phyloP scores from a whole-genome alignment of 2,329 filamentous ascomycete species.

The Aureobasidium sp. region DNA sequence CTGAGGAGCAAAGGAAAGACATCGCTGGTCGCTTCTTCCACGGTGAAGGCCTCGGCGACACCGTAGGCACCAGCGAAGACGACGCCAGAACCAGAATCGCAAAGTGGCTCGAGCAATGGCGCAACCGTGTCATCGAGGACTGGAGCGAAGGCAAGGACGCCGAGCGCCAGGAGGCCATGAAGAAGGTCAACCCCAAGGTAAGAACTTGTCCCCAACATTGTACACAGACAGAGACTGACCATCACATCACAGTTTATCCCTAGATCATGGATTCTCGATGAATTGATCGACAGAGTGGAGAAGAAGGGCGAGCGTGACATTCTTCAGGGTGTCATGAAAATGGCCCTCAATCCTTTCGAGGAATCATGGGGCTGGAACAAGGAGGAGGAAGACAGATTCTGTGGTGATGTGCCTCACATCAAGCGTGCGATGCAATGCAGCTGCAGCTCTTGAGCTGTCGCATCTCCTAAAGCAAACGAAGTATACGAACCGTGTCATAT shows the following conservation, averaged over 20 bases:
- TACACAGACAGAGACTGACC: neutral
- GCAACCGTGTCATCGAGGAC: constrained; percentile 60
- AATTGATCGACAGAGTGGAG: constrained; percentile 83
- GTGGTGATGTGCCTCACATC: constrained; percentile 70
- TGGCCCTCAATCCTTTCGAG: constrained; percentile 76
- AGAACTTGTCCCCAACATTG: constrained; percentile 9
- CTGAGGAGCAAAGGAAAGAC: constrained; percentile 53
- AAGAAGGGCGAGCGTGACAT: constrained; percentile 74
- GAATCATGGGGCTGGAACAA: constrained; percentile 61
- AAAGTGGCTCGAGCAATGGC: constrained; percentile 77
- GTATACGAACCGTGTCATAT: neutral
- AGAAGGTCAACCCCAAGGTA: constrained; percentile 73
- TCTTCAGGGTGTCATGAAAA: constrained; percentile 66
- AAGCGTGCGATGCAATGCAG: constrained; percentile 85
- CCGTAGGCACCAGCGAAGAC: constrained; percentile 50
- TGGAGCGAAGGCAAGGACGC: constrained; percentile 51
- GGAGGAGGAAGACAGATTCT: constrained; percentile 73
- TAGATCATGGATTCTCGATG: constrained; percentile 84
- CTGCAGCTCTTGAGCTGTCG: constrained; percentile 60
- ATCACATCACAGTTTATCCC: constrained; percentile 57
- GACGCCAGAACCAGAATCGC: constrained; percentile 59
- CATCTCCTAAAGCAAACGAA: neutral
- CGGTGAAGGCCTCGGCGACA: constrained; percentile 55
- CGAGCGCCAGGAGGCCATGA: constrained; percentile 65
- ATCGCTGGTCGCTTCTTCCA: constrained; percentile 71